Base-by-base conservation (phyloP, 345 rosid genomes). In the Geranium brycei region DNA sequence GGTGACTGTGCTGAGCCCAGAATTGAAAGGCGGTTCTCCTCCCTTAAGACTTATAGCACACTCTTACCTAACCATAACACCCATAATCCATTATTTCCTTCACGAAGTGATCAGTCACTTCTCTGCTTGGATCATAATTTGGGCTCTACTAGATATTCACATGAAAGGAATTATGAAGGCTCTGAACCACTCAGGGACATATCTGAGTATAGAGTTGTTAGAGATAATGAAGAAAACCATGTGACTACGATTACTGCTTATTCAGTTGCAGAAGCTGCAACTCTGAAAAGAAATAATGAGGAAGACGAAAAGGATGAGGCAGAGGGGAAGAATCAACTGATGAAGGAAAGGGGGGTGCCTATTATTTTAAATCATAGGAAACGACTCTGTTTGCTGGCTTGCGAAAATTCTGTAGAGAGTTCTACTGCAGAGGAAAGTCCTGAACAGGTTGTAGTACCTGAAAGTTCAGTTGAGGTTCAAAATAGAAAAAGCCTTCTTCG, bases 21-120 rank as follows among this genome's bases (percentile, higher is more conserved):
- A 59, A 77, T 73, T 71, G 67, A 55, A 68, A 78, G 82, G 71
- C 69, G 35, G 61, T 58, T 68, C 19, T 66, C 78, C 55, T 72
- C 75, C 51, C 78, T 83, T 58, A 82, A 73, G 68, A 68, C 64
- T 67, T 78, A 77, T 70, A 80, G 85, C 71, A 74, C 65, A 41
- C 28, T 69, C 28, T 56, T 61, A 59, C 70, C 71, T 55, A 77
- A 74, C 53, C 32, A 58, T 41, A 62, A 70, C 35, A 28, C 67
- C 16, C 38, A n/a, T 18, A 65, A 62, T 35, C 53, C 30, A 63
- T 35, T n/a, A 64, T 18, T 51, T 67, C 57, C 66, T 40, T 67
- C 74, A 64, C 38, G 60, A 57, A 15, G 55, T 57, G 59, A 10
- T 57, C 55, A 32, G 18, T 62, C 71, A 51, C 18, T 62, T 51